Evolutionary conservation across 202 grass and related monocot species (phyloP), one percentile per base, ranked within the genome.

Genomic region (Thinopyrum obtusiflorum): DNA sequence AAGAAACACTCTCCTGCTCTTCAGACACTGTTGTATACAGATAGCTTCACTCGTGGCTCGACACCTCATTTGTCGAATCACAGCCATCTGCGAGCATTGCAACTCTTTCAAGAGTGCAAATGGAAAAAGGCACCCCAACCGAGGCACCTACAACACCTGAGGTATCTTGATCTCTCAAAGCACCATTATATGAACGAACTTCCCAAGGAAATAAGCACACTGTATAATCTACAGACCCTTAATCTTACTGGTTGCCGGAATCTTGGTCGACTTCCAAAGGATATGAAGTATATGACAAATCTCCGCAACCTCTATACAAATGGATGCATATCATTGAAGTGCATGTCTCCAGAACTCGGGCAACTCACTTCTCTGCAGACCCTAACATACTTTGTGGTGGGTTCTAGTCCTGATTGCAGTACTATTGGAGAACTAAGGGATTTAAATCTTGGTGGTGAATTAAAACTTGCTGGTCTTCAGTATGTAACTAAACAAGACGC

Each of bases 231-330:
- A 13, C 67, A 77, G 32, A 84, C 68, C 0, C 18, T 90, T 35
- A 57, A 75, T 2, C 61, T 90, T 28, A 26, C 17, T 15, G 0
- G 0, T 5, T 90, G 82, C 21, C 0, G 0, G 0, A 0, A 0
- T 0, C 85, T 90, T 65, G 0, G 1, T 5, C 3, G 11, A 2
- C 73, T 90, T 20, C 82, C 85, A 0, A 23, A 79, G 0, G 60
- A 77, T 75, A 81, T 93, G 79, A 80, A 49, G 51, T 83, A 71
- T 31, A 86, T 90, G 91, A 36, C 2, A 61, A 86, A n/a, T 49
- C 88, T 93, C 15, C 73, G 68, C 1, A 85, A 93, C n/a, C 28
- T 93, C 5, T 72, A 81, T 11, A 77, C 73, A 3, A 1, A 28
- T 29, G 49, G 71, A 1, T 84, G 61, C 44, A 0, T 0, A 31